Conservation (phyloP, 2,329 filamentous ascomycete species). For the Calonectria fujianensis region DNA sequence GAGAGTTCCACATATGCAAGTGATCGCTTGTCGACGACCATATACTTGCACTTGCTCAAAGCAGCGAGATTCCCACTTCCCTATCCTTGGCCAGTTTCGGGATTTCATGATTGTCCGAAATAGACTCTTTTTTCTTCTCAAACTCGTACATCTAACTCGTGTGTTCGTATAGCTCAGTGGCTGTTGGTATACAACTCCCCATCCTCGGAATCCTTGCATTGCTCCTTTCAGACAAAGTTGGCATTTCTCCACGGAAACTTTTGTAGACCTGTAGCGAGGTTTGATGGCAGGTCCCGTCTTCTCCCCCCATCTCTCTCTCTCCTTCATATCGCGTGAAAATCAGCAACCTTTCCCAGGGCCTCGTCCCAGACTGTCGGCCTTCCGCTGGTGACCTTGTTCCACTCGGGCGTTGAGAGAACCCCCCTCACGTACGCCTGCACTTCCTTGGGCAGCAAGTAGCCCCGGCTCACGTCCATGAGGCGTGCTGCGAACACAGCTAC, state of each 20-base stretch:
- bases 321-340: conserved; percentile 46
- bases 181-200: not conserved
- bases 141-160: conserved; percentile 7
- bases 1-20: not conserved
- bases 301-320: not conserved
- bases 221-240: not conserved
- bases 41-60: conserved; percentile 22
- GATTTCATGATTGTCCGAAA: not conserved
- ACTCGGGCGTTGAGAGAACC: conserved; percentile 53
- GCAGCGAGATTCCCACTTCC: not conserved
- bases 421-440: conserved; percentile 48
- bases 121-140: not conserved
- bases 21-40: not conserved
- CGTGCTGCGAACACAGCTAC: conserved; percentile 49
- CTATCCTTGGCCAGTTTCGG: not conserved
- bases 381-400: conserved; percentile 53
- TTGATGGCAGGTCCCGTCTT: not conserved
- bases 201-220: conserved; percentile 4
- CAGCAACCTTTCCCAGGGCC: conserved; percentile 48
- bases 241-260: not conserved
- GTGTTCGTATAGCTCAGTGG: not conserved
- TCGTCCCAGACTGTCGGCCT: conserved; percentile 52
- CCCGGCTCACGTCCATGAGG: conserved; percentile 52
- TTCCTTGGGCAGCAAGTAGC: conserved; percentile 50
- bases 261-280: not conserved